Evolutionary conservation across 2,329 filamentous ascomycete genomes (phyloP), one percentile per base, ranked within the genome.

Genomic region (Stagonosporopsis rhizophila): DNA sequence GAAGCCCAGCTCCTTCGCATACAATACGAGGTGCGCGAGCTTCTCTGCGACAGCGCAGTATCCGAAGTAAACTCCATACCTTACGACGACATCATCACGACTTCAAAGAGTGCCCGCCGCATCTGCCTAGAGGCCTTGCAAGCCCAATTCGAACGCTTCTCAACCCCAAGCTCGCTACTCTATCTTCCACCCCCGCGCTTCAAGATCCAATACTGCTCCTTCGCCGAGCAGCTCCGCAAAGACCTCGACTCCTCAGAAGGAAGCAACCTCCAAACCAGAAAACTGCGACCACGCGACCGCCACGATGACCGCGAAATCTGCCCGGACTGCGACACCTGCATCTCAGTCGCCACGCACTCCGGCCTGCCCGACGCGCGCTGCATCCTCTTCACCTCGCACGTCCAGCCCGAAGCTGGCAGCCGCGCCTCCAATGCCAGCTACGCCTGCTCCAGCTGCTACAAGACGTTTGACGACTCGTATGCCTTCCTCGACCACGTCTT

Each of bases 391-490:
- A 60, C 65, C 20, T 72, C 68, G 3, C 73, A 75, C 44, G 17
- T 53, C 28, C 34, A 44, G 19, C 55, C 49, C 0, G 55, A 52
- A 27, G n/a, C 19, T 2, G 60, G 59, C 19, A 46, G 53, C 19
- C 44, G 23, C 8, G 40, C 39, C 9, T 4, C 42, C 0, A 60
- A 65, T 17, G 67, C 72, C 4, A 70, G 56, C 7, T 75, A 71
- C 40, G 72, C 72, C 0, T 75, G 72, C 52, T 69, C 64, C 14
- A 68, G 71, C 56, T 75, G 72, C 54, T 72, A 75, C 64, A 75
- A 75, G 48, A 67, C 60, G 1, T 74, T 74, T 17, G 61, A 69
- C 22, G 70, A 74, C 28, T 73, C 71, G 11, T 75, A 74, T 52
- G 70, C 67, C 15, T 75, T 74, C 54, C 63, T 75, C 2, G 72